phyloP scores from a whole-genome alignment of 108 stramenopile genomes.

The Cyclostephanos invisitatus region DNA sequence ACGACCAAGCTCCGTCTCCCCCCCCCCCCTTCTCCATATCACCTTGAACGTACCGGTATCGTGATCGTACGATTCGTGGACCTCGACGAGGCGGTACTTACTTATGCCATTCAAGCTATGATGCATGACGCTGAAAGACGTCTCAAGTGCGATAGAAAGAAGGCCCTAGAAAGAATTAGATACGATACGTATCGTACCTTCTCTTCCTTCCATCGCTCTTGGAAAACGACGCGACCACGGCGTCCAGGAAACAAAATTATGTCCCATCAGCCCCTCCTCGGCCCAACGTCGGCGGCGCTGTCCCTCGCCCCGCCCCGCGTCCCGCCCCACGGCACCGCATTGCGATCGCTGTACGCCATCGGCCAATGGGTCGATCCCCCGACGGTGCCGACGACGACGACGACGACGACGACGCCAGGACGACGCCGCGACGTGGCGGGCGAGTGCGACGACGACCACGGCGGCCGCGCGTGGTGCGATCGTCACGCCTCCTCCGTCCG shows the following conservation, averaged over 20 bases:
- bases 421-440: no score
- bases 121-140: no score
- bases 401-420: no score
- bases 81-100: not conserved
- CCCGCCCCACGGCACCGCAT: slow-evolving; percentile 50
- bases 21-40: not conserved
- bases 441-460: not conserved
- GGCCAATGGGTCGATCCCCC: no score
- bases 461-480: not conserved
- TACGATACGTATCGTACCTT: no score
- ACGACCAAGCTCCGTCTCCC: not conserved
- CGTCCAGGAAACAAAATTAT: no score
- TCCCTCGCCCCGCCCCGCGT: slow-evolving; percentile 64
- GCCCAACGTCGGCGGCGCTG: slow-evolving; percentile 52
- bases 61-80: not conserved
- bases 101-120: no score
- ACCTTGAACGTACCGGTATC: not conserved
- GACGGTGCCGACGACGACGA: no score
- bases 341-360: slow-evolving; percentile 30
- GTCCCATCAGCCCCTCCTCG: slow-evolving; percentile 53
- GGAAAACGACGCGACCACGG: no score
- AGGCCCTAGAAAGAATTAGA: no score
- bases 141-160: no score
- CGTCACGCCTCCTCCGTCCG: slow-evolving; percentile 8
- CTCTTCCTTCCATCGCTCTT: no score